Evolutionary conservation across 352 stramenopile genomes (phyloP).

Genomic region (Peronosclerospora sorghi): DNA sequence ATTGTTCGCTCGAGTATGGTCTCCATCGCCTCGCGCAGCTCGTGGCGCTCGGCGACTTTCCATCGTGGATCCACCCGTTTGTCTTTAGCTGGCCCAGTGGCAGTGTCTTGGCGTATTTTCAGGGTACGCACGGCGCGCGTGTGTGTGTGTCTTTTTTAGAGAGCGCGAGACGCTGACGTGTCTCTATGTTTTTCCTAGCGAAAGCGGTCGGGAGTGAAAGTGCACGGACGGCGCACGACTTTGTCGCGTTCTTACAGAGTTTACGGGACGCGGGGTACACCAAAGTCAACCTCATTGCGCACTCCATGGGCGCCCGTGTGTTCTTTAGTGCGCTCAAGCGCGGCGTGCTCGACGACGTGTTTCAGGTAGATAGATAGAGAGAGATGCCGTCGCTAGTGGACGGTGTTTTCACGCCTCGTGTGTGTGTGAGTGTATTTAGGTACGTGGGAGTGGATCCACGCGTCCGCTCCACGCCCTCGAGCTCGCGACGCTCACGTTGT

Average conservation of each 20-base stretch:
- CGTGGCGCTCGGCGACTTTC: slow-evolving; percentile 53
- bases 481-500: slow-evolving; percentile 55
- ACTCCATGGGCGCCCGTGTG: slow-evolving; percentile 54
- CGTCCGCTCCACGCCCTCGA: slow-evolving; percentile 11
- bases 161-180: neutral
- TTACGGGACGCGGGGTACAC: slow-evolving; percentile 51
- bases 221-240: slow-evolving; percentile 28
- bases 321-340: slow-evolving; percentile 45
- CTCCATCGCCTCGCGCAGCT: slow-evolving; percentile 52
- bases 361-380: slow-evolving; percentile 19
- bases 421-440: neutral
- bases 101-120: slow-evolving; percentile 46
- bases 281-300: slow-evolving; percentile 50
- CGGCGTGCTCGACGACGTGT: slow-evolving; percentile 29
- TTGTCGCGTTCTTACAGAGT: slow-evolving; percentile 41
- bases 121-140: slow-evolving; percentile 26
- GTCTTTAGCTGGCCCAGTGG: slow-evolving; percentile 69
- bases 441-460: slow-evolving; percentile 4
- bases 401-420: too few relatives aligned
- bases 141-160: neutral
- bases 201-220: slow-evolving; percentile 33
- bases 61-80: slow-evolving; percentile 51
- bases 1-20: slow-evolving; percentile 55
- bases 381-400: too few relatives aligned
- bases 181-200: slow-evolving; percentile 6